These are phyloP conservation scores for Cyclocybe aegerita DNA, from an alignment of 768 basidiomycete species.

Conservation along the genomic window DNA sequence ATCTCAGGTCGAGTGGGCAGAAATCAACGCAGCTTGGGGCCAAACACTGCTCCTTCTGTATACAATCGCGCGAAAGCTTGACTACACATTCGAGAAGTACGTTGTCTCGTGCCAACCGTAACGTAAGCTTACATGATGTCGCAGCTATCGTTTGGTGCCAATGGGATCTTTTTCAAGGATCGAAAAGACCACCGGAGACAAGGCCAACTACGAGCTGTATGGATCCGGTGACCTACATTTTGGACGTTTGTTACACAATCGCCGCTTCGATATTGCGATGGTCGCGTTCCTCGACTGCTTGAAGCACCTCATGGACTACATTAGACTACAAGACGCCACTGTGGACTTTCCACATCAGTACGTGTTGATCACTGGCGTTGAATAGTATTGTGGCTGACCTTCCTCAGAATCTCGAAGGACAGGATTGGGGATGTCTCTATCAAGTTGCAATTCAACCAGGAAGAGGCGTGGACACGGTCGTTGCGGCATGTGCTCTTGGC, in stretches of 20 bases:
- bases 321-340: conserved; percentile 66
- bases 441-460: conserved; percentile 91
- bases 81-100: conserved; percentile 84
- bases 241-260: conserved; percentile 87
- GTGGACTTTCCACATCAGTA: conserved; percentile 88
- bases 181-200: conserved; percentile 79
- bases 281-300: conserved; percentile 95
- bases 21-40: conserved; percentile 99
- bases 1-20: conserved; percentile 90
- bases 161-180: conserved; percentile 96
- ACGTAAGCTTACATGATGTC: conserved; percentile 1
- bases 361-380: conserved; percentile 32
- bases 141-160: conserved; percentile 86
- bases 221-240: conserved; percentile 92
- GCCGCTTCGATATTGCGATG: conserved; percentile 95
- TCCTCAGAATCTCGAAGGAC: conserved; percentile 80
- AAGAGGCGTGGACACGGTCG: conserved; percentile 95
- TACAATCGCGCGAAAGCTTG: conserved; percentile 89
- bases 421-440: conserved; percentile 95
- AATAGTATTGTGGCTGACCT: conserved; percentile 7
- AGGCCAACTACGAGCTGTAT: conserved; percentile 87
- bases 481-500: conserved; percentile 88
- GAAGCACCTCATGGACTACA: conserved; percentile 87
- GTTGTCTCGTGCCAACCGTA: conserved; percentile 18
- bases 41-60: conserved; percentile 90